A percentile compares a stretch with the other conserved stretches of the same genome.
Evolutionary conservation across 2,329 filamentous ascomycete genomes (phyloP).

Genomic region (Hypoxylon sp.): DNA sequence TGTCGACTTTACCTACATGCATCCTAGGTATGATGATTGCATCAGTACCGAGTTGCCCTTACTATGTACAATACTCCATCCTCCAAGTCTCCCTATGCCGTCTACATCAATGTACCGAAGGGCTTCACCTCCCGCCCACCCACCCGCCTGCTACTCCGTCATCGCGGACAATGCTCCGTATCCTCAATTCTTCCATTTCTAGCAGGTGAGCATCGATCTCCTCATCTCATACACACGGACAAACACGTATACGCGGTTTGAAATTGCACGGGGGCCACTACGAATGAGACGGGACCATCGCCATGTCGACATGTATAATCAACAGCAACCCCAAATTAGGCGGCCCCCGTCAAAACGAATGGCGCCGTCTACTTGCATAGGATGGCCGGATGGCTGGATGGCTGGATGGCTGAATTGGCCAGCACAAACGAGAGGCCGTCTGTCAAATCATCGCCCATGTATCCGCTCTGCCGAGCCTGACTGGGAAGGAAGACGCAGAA

Average conservation of each 20-base stretch:
- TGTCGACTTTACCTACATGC: not conserved
- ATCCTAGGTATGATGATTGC: not conserved
- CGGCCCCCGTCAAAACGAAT: constrained; percentile 27
- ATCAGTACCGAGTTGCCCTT: not conserved
- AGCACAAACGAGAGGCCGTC: constrained; percentile 25
- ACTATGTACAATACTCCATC: not conserved
- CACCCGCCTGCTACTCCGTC: constrained; percentile 8
- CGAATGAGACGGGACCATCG: constrained; percentile 32
- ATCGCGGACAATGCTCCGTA: constrained; percentile 29
- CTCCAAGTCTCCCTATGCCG: not conserved
- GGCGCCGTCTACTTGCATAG: constrained; percentile 31
- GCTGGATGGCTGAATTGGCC: constrained; percentile 37
- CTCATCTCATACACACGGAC: constrained; percentile 7
- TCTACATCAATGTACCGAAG: not conserved
- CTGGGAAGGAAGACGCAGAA: constrained; percentile 38
- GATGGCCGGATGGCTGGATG: constrained; percentile 39
- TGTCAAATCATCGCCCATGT: constrained; percentile 39
- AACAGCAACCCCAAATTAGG: constrained; percentile 32
- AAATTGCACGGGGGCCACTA: constrained; percentile 30
- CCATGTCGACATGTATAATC: constrained; percentile 28
- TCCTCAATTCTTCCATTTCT: constrained; percentile 34
- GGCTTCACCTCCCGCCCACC: not conserved
- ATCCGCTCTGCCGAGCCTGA: constrained; percentile 38
- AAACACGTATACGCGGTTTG: constrained; percentile 26
- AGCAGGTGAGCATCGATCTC: constrained; percentile 33